These are phyloP conservation scores for Begonia loranthoides DNA, from an alignment of 306 rosid species.

Conservation along the genomic window DNA sequence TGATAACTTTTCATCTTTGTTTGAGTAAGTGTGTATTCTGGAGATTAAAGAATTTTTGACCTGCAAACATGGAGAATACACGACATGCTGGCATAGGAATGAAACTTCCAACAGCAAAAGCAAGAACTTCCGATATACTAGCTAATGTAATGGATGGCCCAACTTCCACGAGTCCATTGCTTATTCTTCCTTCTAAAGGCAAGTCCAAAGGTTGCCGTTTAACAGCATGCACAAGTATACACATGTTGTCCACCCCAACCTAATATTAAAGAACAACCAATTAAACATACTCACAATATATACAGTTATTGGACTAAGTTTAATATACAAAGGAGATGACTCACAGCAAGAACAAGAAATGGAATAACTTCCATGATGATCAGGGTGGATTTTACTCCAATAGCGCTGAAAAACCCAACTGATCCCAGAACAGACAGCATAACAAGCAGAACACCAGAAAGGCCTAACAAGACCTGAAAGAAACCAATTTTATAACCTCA, in stretches of 20 bases:
- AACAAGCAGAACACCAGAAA: constrained; percentile 83
- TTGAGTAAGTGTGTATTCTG: no score
- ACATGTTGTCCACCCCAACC: constrained; percentile 99
- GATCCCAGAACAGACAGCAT: constrained; percentile 94
- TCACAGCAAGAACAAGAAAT: constrained; percentile 95
- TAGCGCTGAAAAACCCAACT: constrained; percentile 79
- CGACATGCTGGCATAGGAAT: constrained; percentile 99
- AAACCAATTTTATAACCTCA: constrained; percentile 11
- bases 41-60: constrained; percentile 18
- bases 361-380: constrained; percentile 99
- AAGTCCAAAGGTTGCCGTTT: constrained; percentile 73
- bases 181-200: constrained; percentile 83
- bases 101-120: constrained; percentile 95
- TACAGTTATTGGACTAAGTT: no score
- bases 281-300: background rate
- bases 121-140: constrained; percentile 88
- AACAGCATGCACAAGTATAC: constrained; percentile 92
- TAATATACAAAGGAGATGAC: constrained; percentile 20
- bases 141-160: constrained; percentile 98
- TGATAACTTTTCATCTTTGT: no score
- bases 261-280: constrained; percentile 11
- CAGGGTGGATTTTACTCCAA: constrained; percentile 87
- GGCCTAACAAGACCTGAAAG: constrained; percentile 82
- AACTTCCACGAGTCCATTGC: constrained; percentile 95
- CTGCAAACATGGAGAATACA: constrained; percentile 99